A percentile compares a stretch with the other conserved stretches of the same genome.
These are phyloP conservation scores for Sporothrix protearum DNA, from an alignment of 2,329 filamentous ascomycete genomes.

Conservation along the genomic window DNA sequence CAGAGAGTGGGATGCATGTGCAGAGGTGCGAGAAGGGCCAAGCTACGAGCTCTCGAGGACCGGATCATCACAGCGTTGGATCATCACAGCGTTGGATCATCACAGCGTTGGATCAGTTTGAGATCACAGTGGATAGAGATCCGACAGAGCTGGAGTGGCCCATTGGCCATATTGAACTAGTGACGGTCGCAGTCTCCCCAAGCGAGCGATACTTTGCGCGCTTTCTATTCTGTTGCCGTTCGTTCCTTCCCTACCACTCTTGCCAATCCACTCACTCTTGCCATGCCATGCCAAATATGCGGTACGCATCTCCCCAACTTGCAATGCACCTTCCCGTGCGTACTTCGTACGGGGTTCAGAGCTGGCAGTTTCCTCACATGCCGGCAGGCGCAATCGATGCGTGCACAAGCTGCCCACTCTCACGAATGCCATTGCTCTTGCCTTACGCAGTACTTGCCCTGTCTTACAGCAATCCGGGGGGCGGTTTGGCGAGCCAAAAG, in stretches of 20 bases:
- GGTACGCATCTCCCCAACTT: neutral
- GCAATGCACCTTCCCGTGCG: conserved; percentile 8
- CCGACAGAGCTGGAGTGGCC: neutral
- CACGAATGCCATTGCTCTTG: neutral
- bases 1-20: neutral
- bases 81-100: neutral
- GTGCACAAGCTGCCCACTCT: neutral
- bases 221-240: neutral
- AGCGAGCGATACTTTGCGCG: neutral
- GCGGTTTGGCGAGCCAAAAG: neutral
- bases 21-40: neutral
- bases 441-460: neutral
- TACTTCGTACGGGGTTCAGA: neutral
- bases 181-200: conserved; percentile 14
- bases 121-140: conserved; percentile 17
- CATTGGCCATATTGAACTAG: conserved; percentile 7
- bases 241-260: neutral
- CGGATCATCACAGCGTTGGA: conserved; percentile 14
- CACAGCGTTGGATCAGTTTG: neutral
- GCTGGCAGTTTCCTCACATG: neutral
- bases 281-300: neutral
- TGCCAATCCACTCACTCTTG: neutral
- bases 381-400: neutral
- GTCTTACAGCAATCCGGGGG: conserved; percentile 1
- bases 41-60: too few relatives aligned